phyloP scores from a whole-genome alignment of 2,329 filamentous ascomycete species.

The Diatrype stigma region DNA sequence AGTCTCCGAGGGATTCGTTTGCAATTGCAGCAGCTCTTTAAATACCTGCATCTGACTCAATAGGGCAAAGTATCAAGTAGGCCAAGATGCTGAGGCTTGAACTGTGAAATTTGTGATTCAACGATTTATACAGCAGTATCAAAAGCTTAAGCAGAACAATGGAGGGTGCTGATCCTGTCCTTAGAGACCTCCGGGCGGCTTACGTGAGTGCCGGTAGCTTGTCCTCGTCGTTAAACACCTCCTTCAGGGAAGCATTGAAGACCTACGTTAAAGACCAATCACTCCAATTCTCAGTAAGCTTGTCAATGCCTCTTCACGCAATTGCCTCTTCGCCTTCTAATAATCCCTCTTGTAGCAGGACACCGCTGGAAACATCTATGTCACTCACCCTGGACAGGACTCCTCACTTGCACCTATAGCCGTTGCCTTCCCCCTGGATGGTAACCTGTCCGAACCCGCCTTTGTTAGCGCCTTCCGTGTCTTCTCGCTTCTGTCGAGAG shows the following conservation, averaged over 20 bases:
- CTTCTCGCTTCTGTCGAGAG: conserved; percentile 1
- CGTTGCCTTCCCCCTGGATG: conserved; percentile 4
- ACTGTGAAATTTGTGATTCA: too few species aligned
- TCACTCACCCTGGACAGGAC: conserved; percentile 1
- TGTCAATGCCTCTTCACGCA: neutral
- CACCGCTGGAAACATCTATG: conserved; percentile 3
- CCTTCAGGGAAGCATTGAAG: neutral
- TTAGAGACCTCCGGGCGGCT: neutral
- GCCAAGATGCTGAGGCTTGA: too few species aligned
- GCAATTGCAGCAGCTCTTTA: neutral
- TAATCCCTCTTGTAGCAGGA: neutral
- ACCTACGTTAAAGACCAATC: neutral
- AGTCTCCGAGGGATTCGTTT: neutral
- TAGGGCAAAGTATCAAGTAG: too few species aligned
- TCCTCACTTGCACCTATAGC: conserved; percentile 2
- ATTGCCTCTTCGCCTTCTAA: too few species aligned
- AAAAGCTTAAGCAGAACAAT: neutral
- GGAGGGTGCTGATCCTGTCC: neutral
- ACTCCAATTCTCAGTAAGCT: neutral
- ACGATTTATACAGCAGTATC: too few species aligned
- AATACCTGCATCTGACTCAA: neutral
- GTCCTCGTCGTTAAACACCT: neutral
- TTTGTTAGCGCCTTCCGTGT: conserved; percentile 2
- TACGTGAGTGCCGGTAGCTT: neutral
- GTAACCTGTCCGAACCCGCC: neutral